phyloP scores from a whole-genome alignment of 1,139 yeast species.

The Taiozyma onychis region DNA sequence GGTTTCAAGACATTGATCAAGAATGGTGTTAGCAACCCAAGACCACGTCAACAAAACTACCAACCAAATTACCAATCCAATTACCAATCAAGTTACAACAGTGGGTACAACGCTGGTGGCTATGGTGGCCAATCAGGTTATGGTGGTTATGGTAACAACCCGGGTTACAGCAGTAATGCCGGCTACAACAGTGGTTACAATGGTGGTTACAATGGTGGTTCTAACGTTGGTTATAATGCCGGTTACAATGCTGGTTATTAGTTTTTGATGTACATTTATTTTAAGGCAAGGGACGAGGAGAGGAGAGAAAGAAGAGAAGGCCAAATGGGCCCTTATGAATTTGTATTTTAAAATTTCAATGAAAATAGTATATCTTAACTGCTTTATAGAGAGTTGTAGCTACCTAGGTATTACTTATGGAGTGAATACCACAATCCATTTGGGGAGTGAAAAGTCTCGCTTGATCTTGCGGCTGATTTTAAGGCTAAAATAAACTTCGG shows the following conservation, averaged over 20 bases:
- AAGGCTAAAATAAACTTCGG: background rate
- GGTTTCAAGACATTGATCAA: slow-evolving; percentile 71
- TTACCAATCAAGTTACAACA: slow-evolving; percentile 1
- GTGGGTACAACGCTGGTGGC: background rate
- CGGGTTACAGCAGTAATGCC: background rate
- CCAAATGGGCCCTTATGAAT: background rate
- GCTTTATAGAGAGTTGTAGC: background rate
- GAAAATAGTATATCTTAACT: background rate
- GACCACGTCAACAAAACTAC: background rate
- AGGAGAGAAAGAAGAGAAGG: background rate
- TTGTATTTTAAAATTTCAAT: background rate
- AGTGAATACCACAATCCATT: no score
- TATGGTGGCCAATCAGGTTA: background rate
- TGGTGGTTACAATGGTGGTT: background rate
- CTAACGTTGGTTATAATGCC: background rate
- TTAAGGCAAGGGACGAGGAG: background rate
- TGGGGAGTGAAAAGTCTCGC: background rate
- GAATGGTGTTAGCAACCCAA: slow-evolving; percentile 9
- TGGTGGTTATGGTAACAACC: background rate
- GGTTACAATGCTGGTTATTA: background rate
- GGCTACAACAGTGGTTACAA: background rate
- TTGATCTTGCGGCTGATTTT: background rate
- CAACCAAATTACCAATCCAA: slow-evolving; percentile 1
- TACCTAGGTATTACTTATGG: no score
- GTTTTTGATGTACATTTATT: background rate